Evolutionary conservation across 768 basidiomycete species (phyloP), one percentile per base, ranked within the genome.

Genomic region (Lentinula raphanica): DNA sequence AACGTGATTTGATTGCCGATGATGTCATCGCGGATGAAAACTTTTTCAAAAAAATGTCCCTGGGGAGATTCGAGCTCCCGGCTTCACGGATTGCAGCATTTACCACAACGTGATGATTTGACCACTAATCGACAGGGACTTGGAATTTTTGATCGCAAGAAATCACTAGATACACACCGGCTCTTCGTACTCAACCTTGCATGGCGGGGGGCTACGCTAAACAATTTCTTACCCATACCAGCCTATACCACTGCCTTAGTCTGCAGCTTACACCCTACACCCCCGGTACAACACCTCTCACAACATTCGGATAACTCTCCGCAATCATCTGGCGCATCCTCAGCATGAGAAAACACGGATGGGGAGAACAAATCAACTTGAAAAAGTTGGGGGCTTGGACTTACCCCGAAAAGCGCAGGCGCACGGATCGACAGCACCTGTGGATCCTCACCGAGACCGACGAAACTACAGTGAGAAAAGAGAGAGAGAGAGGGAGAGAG

Each of bases 371-470:
- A n/a, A n/a, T n/a, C n/a, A n/a, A n/a, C n/a, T n/a, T n/a, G n/a
- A n/a, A n/a, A n/a, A n/a, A n/a, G n/a, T n/a, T n/a, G n/a, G n/a
- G n/a, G n/a, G n/a, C n/a, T n/a, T n/a, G n/a, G n/a, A 68, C 81
- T 59, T 68, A 87, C 85, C 29, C 66, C 74, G 65, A 90, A 92
- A 45, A 92, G 72, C 35, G 78, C 82, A 17, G 90, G 91, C 17
- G 88, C 85, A 49, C 92, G 79, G 44, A 82, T 74, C 5, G 85
- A 85, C 46, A 93, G 74, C 19, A 92, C 81, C 63, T 88, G 83
- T 3, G 90, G 92, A 66, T 94, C 90, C 69, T 94, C 91, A 51
- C 84, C 90, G 8, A 94, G 76, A 7, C 90, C 91, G 31, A 94
- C 92, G 66, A 93, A 91, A 35, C 87, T 88, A 56, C 31, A 54